Conservation (phyloP, 2,329 filamentous ascomycete genomes). For the Paecilomyces fulvus region DNA sequence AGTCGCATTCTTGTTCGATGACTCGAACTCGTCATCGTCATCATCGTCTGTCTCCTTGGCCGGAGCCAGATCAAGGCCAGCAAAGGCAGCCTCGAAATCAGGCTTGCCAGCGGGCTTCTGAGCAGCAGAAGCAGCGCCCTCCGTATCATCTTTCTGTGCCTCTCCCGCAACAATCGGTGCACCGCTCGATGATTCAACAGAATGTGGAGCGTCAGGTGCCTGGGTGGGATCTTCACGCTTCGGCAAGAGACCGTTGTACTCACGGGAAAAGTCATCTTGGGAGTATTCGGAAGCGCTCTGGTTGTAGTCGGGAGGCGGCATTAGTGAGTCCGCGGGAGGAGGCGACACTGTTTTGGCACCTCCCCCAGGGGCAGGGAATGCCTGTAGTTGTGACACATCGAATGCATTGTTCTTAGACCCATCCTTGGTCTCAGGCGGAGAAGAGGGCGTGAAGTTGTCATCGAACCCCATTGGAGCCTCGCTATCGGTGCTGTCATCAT, state of each 20-base stretch:
- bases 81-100: conserved; percentile 41
- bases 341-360: conserved; percentile 27
- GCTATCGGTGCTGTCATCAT: conserved; percentile 66
- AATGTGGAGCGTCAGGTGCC: conserved; percentile 30
- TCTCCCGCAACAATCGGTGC: conserved; percentile 30
- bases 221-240: conserved; percentile 31
- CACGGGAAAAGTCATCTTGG: conserved; percentile 22
- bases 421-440: conserved; percentile 25
- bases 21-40: conserved; percentile 52
- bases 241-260: conserved; percentile 33
- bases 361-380: conserved; percentile 33
- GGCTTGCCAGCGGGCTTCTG: conserved; percentile 26
- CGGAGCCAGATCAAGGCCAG: conserved; percentile 35
- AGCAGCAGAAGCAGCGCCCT: conserved; percentile 10
- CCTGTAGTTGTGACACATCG: conserved; percentile 28
- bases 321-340: conserved; percentile 49
- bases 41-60: conserved; percentile 37
- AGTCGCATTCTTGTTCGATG: conserved; percentile 21
- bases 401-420: conserved; percentile 22
- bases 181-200: conserved; percentile 27
- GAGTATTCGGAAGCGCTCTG: conserved; percentile 15
- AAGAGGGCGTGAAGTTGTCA: conserved; percentile 75
- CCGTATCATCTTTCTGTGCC: conserved; percentile 14
- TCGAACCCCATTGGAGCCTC: conserved; percentile 66
- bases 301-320: conserved; percentile 44